phyloP scores from a whole-genome alignment of 1,284 basidiomycete species.

The Schizophyllum commune region DNA sequence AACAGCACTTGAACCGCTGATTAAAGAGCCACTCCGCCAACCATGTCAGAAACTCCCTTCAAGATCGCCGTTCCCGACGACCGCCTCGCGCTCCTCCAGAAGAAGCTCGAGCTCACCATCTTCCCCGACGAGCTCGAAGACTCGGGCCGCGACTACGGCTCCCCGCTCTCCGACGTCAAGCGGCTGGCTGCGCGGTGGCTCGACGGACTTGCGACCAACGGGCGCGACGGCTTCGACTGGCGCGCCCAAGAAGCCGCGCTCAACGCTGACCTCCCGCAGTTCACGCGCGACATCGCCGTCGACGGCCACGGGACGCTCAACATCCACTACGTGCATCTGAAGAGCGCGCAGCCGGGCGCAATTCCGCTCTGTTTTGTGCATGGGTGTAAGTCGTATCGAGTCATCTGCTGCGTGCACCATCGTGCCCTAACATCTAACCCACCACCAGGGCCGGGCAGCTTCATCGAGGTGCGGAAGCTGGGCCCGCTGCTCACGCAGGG shows the following conservation, averaged over 20 bases:
- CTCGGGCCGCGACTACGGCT: constrained; percentile 38
- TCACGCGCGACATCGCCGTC: constrained; percentile 35
- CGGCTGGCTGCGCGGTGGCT: constrained; percentile 35
- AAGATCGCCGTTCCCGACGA: constrained; percentile 33
- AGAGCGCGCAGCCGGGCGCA: constrained; percentile 30
- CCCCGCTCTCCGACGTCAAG: constrained; percentile 35
- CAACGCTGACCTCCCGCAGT: constrained; percentile 41
- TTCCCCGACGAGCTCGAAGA: constrained; percentile 43
- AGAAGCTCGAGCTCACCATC: constrained; percentile 31
- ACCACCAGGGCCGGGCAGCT: constrained; percentile 49
- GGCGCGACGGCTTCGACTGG: constrained; percentile 38
- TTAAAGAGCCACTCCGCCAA: too few relatives aligned
- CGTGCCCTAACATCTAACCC: background rate
- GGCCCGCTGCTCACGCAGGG: constrained; percentile 38
- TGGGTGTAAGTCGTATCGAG: constrained; percentile 32
- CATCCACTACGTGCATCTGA: constrained; percentile 45
- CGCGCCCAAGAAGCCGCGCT: constrained; percentile 31
- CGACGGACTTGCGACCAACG: background rate
- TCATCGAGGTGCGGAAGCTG: constrained; percentile 49
- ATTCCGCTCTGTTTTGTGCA: constrained; percentile 47
- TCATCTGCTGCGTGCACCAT: background rate
- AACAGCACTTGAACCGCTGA: too few relatives aligned
- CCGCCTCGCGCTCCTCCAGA: constrained; percentile 25
- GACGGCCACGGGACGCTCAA: constrained; percentile 34
- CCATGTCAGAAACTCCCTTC: constrained; percentile 28